A percentile compares a stretch with the other conserved stretches of the same genome.
These are phyloP conservation scores for Lactifluus pinguis DNA, from an alignment of 768 basidiomycete species.

Conservation along the genomic window DNA sequence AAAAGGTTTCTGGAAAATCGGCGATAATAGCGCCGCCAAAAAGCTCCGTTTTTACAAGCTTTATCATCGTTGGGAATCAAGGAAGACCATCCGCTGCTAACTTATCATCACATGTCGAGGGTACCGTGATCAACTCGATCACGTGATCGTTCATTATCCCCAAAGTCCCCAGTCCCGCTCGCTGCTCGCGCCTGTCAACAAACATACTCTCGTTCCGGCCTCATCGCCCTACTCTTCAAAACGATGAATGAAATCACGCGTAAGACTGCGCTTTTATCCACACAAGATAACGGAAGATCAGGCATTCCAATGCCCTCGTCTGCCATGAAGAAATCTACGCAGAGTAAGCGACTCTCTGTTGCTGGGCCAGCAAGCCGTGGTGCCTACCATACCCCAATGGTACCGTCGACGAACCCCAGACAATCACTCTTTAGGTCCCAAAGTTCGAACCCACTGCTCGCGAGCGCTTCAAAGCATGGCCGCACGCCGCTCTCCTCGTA, in stretches of 20 bases:
- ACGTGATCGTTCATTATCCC: conserved; percentile 3
- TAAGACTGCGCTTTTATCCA: neutral
- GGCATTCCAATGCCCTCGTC: conserved; percentile 57
- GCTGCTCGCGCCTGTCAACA: neutral
- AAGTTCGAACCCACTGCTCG: conserved; percentile 55
- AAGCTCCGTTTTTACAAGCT: conserved; percentile 36
- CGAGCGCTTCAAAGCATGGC: conserved; percentile 62
- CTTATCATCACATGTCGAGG: neutral
- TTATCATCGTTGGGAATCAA: neutral
- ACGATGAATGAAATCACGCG: conserved; percentile 9
- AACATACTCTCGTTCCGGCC: neutral
- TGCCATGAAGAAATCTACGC: conserved; percentile 58
- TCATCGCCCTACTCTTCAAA: neutral
- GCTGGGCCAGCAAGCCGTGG: conserved; percentile 66
- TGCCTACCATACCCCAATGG: conserved; percentile 33
- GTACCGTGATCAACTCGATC: neutral
- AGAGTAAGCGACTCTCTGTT: conserved; percentile 55
- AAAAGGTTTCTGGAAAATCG: conserved; percentile 42
- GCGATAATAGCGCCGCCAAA: conserved; percentile 85
- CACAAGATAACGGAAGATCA: conserved; percentile 39
- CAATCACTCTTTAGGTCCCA: conserved; percentile 65
- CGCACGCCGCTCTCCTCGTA: conserved; percentile 70
- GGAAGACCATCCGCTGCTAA: no score
- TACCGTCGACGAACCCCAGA: conserved; percentile 43
- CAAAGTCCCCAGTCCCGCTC: no score